Evolutionary conservation across 2,329 filamentous ascomycete genomes (phyloP).

Genomic region (Gaeumannomyces tritici): DNA sequence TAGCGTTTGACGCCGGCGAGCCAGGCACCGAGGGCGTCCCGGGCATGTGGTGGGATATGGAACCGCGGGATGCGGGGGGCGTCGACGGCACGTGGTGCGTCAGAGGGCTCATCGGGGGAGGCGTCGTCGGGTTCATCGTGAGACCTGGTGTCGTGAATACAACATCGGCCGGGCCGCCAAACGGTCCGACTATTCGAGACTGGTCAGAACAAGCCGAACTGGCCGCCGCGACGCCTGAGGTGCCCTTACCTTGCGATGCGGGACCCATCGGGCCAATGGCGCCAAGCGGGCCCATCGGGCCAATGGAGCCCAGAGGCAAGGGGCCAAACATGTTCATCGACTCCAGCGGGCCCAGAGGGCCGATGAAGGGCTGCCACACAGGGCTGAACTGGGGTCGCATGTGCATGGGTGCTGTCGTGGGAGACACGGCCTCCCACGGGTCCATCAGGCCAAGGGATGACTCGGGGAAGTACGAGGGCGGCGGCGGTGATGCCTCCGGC

Average conservation of each 20-base stretch:
- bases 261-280: background rate
- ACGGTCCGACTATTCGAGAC: constrained; percentile 6
- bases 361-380: constrained; percentile 12
- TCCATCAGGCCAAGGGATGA: constrained; percentile 11
- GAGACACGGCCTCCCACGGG: constrained; percentile 8
- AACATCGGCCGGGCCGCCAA: constrained; percentile 1
- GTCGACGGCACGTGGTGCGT: constrained; percentile 7
- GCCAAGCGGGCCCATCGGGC: background rate
- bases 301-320: constrained; percentile 1
- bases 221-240: background rate
- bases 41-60: constrained; percentile 7
- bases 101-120: constrained; percentile 12
- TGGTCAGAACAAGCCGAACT: background rate
- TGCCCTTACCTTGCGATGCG: constrained; percentile 8
- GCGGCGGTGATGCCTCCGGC: constrained; percentile 8
- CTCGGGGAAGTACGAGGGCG: constrained; percentile 10
- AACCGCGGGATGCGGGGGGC: constrained; percentile 8
- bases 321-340: background rate
- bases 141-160: constrained; percentile 14
- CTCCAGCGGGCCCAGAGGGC: constrained; percentile 6
- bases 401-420: constrained; percentile 6
- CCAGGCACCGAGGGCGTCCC: constrained; percentile 6
- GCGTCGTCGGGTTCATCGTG: constrained; percentile 10
- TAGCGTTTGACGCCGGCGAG: constrained; percentile 7
- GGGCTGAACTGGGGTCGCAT: constrained; percentile 12